Evolutionary conservation across 306 rosid species (phyloP).

Genomic region (Casuarina cunninghamiana): DNA sequence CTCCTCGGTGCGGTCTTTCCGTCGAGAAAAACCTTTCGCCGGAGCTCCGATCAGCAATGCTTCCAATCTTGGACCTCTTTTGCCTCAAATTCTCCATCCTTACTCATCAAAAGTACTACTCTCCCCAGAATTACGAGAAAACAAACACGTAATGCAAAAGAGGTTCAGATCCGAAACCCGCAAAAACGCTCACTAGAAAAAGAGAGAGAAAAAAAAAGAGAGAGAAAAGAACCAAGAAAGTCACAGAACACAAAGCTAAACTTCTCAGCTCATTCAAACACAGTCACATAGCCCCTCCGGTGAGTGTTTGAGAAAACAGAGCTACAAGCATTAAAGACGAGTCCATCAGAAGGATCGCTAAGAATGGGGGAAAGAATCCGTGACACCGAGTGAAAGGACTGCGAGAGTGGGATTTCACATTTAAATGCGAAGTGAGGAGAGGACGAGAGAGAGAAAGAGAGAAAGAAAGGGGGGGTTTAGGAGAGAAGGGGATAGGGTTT

Average conservation of each 20-base stretch:
- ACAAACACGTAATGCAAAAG: slow-evolving; percentile 1
- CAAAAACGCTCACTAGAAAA: not conserved
- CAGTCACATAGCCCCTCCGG: not conserved
- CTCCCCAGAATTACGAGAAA: not conserved
- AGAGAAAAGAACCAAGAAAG: slow-evolving; percentile 12
- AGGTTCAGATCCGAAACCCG: slow-evolving; percentile 22
- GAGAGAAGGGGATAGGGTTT: too few relatives aligned
- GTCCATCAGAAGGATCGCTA: slow-evolving; percentile 28
- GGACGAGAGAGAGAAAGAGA: too few relatives aligned
- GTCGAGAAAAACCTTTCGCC: slow-evolving; percentile 25
- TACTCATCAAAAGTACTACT: slow-evolving; percentile 39
- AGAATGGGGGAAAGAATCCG: not conserved
- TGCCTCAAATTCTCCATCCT: slow-evolving; percentile 57
- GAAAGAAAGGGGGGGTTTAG: too few relatives aligned
- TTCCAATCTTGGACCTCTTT: slow-evolving; percentile 41
- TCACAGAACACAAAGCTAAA: slow-evolving; percentile 26
- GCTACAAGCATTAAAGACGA: slow-evolving; percentile 34
- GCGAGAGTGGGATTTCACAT: not conserved
- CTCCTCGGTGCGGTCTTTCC: slow-evolving; percentile 41
- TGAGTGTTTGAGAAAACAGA: slow-evolving; percentile 16
- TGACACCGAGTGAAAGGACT: not conserved
- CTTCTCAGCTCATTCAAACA: slow-evolving; percentile 18
- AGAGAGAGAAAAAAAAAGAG: not conserved
- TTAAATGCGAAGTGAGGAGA: too few relatives aligned
- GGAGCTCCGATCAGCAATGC: slow-evolving; percentile 35